Evolutionary conservation across 257 asterid genomes (phyloP), one percentile per base, ranked within the genome.

Genomic region (Knoxia roxburghii): DNA sequence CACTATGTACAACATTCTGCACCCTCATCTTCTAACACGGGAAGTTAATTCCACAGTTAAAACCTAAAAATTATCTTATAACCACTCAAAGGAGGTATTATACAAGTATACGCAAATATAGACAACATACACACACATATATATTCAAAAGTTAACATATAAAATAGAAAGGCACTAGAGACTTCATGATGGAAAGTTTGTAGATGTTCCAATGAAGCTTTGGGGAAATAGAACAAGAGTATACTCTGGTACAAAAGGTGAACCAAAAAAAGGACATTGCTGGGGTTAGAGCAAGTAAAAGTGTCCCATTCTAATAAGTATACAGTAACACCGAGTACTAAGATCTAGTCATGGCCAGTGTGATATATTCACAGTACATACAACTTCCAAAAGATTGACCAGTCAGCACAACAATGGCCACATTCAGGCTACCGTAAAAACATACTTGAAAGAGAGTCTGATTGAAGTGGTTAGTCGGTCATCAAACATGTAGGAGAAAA

Each of bases 271-370:
- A 15, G 6, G 5, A 20, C 27, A 59, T 59, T 13, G 3, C 6
- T 57, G 43, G 46, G 59, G 49, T 35, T 30, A 7, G 49, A 30
- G 30, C 1, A 13, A 51, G 70, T 40, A 46, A 69, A 69, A 59
- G 37, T 32, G 6, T 37, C 41, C 51, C 50, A 54, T 37, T n/a
- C 13, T n/a, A 66, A 29, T 11, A 17, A 27, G 23, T 46, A 11
- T 27, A 21, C 43, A 41, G 15, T 20, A 41, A 40, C 18, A 18
- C 43, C 27, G 26, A 10, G 26, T 45, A 43, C 49, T 11, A 40
- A 37, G 12, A 52, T 50, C 20, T 26, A 4, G 18, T 7, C 7
- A 27, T 15, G 15, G 35, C 48, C 0, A 46, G 40, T 18, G 17
- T 30, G 30, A 7, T 30, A 49, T 17, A 58, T 4, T 7, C 18